These are phyloP conservation scores for Glonium stellatum DNA, from an alignment of 495 filamentous ascomycete genomes.

Conservation along the genomic window DNA sequence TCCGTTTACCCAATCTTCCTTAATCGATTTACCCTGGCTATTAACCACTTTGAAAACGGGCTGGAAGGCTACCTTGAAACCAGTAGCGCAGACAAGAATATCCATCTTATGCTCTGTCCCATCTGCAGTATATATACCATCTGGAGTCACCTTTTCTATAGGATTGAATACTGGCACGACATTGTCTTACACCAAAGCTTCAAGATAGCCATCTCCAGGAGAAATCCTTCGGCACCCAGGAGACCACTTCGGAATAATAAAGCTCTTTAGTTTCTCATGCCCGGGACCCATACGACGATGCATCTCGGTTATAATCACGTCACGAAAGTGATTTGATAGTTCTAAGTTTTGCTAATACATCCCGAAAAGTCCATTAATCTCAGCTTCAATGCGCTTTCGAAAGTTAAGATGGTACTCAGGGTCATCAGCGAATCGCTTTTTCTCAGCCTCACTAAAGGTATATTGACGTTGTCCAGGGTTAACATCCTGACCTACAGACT, in stretches of 20 bases:
- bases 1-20: constrained; percentile 30
- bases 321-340: constrained; percentile 24
- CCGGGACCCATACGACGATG: constrained; percentile 31
- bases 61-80: constrained; percentile 30
- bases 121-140: constrained; percentile 24
- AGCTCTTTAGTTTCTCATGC: constrained; percentile 32
- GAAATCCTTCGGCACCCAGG: constrained; percentile 28
- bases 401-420: constrained; percentile 33
- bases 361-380: constrained; percentile 34
- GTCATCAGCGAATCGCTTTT: constrained; percentile 32
- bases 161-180: constrained; percentile 22
- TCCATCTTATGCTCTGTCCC: constrained; percentile 30
- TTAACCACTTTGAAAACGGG: constrained; percentile 26
- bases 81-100: constrained; percentile 30
- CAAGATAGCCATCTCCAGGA: constrained; percentile 31
- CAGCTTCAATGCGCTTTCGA: constrained; percentile 31
- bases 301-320: constrained; percentile 30
- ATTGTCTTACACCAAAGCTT: constrained; percentile 28
- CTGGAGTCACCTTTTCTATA: constrained; percentile 22
- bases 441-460: constrained; percentile 34
- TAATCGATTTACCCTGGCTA: constrained; percentile 24
- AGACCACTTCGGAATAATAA: constrained; percentile 34
- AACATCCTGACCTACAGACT: constrained; percentile 22
- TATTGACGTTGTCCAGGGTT: constrained; percentile 29
- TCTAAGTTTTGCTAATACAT: constrained; percentile 32